These are phyloP conservation scores for Eucalyptus virginea DNA, from an alignment of 345 rosid genomes.

Conservation along the genomic window DNA sequence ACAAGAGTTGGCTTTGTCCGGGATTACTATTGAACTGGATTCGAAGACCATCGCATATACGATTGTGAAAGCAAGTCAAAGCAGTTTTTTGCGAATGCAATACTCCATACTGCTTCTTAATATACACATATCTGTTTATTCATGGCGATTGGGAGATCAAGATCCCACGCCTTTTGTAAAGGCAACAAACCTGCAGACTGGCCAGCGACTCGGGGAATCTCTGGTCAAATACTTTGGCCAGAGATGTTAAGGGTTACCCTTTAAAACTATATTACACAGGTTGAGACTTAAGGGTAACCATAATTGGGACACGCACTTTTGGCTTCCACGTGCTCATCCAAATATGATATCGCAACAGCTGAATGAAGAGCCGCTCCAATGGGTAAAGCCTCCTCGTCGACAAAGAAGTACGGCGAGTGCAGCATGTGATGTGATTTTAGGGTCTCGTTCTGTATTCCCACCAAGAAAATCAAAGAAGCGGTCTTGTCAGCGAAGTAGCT, in stretches of 20 bases:
- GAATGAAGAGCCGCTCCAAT: constrained; percentile 64
- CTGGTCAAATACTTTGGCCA: background rate
- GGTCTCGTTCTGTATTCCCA: constrained; percentile 45
- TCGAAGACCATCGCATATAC: background rate
- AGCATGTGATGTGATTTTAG: constrained; percentile 28
- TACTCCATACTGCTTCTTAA: background rate
- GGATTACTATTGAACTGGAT: background rate
- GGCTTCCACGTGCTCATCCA: constrained; percentile 1
- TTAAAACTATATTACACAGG: background rate
- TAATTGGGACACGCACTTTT: background rate
- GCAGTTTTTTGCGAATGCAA: background rate
- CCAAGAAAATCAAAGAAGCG: constrained; percentile 36
- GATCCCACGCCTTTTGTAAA: background rate
- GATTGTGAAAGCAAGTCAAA: background rate
- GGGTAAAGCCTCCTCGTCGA: constrained; percentile 55
- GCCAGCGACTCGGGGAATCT: background rate
- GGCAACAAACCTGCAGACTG: background rate
- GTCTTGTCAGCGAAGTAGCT: constrained; percentile 53
- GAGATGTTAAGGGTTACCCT: background rate
- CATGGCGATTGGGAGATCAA: background rate
- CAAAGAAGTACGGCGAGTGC: constrained; percentile 50
- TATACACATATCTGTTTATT: too few relatives aligned
- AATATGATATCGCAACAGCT: constrained; percentile 46
- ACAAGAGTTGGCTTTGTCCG: background rate
- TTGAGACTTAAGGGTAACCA: background rate